A percentile compares a stretch with the other conserved stretches of the same genome.
Evolutionary conservation across 805 yeast species (phyloP).

Genomic region (Cyberlindnera misumaiensis): DNA sequence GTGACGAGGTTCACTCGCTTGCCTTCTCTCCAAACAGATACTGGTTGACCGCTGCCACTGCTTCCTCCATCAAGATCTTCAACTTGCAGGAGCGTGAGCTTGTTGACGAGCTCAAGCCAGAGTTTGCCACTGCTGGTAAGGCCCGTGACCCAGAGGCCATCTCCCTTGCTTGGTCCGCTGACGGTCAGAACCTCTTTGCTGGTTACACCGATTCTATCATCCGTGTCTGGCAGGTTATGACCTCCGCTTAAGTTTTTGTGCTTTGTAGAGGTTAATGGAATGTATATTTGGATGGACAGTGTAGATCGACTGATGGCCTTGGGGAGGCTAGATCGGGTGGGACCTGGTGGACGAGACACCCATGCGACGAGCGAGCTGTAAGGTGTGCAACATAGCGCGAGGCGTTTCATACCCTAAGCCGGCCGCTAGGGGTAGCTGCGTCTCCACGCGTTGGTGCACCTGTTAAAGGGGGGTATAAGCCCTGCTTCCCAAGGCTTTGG

Average conservation of each 20-base stretch:
- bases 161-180: constrained; percentile 99
- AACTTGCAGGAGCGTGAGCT: constrained; percentile 91
- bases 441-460: too few species aligned
- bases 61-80: constrained; percentile 96
- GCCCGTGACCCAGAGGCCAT: constrained; percentile 97
- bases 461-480: too few species aligned
- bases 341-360: too few species aligned
- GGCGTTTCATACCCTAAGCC: too few species aligned
- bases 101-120: constrained; percentile 97
- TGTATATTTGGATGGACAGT: too few species aligned
- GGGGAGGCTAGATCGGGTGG: too few species aligned
- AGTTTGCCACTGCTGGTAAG: constrained; percentile 79
- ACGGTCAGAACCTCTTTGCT: constrained; percentile 98
- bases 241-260: constrained; percentile 33
- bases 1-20: constrained; percentile 95
- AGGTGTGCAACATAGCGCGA: too few species aligned
- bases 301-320: too few species aligned
- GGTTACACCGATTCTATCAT: constrained; percentile 99
- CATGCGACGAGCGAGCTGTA: too few species aligned
- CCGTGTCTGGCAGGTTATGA: constrained; percentile 99
- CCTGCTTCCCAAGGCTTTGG: too few species aligned
- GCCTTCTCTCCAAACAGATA: constrained; percentile 99
- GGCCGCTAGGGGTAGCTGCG: too few species aligned
- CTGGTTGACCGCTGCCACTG: constrained; percentile 99
- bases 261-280: background rate